Evolutionary conservation across 2,329 filamentous ascomycete species (phyloP), one percentile per base, ranked within the genome.

Genomic region (Monosporascus sp.): DNA sequence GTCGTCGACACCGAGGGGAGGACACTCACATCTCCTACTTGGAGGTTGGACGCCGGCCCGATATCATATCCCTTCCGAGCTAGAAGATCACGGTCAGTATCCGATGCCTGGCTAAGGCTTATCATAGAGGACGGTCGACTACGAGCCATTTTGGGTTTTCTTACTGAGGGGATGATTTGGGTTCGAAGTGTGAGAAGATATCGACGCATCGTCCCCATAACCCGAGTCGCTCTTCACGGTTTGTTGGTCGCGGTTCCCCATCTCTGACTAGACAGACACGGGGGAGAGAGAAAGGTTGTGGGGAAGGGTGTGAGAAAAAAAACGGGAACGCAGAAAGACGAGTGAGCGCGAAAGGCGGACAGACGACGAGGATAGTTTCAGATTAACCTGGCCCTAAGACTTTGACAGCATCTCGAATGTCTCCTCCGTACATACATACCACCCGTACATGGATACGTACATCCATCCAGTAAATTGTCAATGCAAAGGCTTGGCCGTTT

Each of bases 21-120:
- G 44, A 49, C 28, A 64, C 68, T 67, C 53, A 71, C 68, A 56
- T 71, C 68, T 58, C 68, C 68, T 49, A 71, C 60, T 52, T 71
- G 65, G 48, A 71, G 57, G 52, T 64, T 66, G 7, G 66, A 65
- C 35, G 67, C 67, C 43, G 67, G 59, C 20, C 67, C 68, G 41
- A 71, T 66, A 28, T 70, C 66, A 56, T 70, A 71, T 54, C 68
- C 68, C 50, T 70, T 71, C 37, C 63, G 60, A 53, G 65, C 68
- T 71, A 51, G 41, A 45, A 26, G 22, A 17, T 22, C 17, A 35
- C 20, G 22, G 17, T 54, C 38, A 57, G 51, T 48, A 53, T 41
- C 51, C 45, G 17, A 31, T 24, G 50, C 7, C 26, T 22, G 18
- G 55, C 55, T 54, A 53, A 28, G 28, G 31, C 31, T 35, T 35